Evolutionary conservation across 345 rosid species (phyloP).

Genomic region (Acer saccharum): DNA sequence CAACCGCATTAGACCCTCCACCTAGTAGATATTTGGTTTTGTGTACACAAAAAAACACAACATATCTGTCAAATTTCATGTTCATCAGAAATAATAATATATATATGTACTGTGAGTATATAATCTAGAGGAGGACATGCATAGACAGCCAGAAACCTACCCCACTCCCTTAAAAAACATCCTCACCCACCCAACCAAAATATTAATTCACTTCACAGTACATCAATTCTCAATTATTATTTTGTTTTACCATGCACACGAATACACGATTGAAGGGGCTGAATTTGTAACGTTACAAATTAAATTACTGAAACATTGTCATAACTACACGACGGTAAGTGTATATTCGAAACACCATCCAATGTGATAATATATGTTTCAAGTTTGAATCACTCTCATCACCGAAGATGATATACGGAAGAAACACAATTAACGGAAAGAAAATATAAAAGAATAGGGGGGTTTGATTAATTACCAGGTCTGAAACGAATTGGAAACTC

Average conservation of each 20-base stretch:
- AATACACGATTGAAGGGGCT: too few relatives aligned
- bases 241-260: too few relatives aligned
- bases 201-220: not conserved
- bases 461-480: constrained; percentile 47
- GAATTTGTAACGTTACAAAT: too few relatives aligned
- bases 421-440: too few relatives aligned
- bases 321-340: too few relatives aligned
- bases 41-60: constrained; percentile 1
- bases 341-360: too few relatives aligned
- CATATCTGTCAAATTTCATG: constrained; percentile 5
- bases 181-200: too few relatives aligned
- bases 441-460: too few relatives aligned
- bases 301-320: too few relatives aligned
- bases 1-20: constrained; percentile 89
- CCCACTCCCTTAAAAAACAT: not conserved
- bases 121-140: constrained; percentile 6
- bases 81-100: not conserved
- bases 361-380: too few relatives aligned
- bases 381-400: too few relatives aligned
- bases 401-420: too few relatives aligned
- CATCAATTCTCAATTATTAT: not conserved
- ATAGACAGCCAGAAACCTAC: not conserved
- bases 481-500: constrained; percentile 88
- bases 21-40: constrained; percentile 46
- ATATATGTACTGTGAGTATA: not conserved